Base-by-base conservation (phyloP, 73 alveolate genomes). In the Paramecium biaurelia region DNA sequence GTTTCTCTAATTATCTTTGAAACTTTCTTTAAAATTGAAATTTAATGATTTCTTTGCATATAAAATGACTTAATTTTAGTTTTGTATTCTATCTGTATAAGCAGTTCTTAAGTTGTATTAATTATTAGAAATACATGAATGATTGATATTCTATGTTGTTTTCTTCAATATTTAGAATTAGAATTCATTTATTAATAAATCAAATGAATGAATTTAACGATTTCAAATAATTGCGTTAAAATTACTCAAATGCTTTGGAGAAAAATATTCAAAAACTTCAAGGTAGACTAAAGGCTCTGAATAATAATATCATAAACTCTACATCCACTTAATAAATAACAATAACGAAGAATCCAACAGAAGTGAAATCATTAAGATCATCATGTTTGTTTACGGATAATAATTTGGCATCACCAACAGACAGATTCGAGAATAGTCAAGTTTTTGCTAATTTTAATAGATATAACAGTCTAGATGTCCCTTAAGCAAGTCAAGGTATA, bases 331-430 rank as follows among this genome's bases (percentile, higher is more conserved):
- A 53, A 53, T 24, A 67, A 34, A 67, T 67, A 15, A 67, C 47
- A 30, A 67, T 67, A 21, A 67, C 85, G 4, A 67, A 67, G 85
- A 67, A 67, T 67, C 85, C 85, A 12, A 67, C 85, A 30, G 85
- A 67, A 67, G 47, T 67, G 47, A 67, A 67, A 34, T 67, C 85
- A 30, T 34, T 67, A 67, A 67, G 85, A 67, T 67, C 85, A 67
- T 67, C 85, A 4, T 67, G 85, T 9, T 34, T 67, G 2, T 34
- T 67, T 32, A 67, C 85, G 5, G 85, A 67, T 30, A 53, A 53
- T 53, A 34, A 34, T 32, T 28, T 67, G 53, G 41, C 53, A 30
- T 32, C 53, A 30, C 85, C 85, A 34, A 67, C 85, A 3, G 85
- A 67, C 26, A 53, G 68, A 53, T 53, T 53, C 4, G 68, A 53